Base-by-base conservation (phyloP, 1,284 basidiomycete species). In the Ceratobasidium sp. region DNA sequence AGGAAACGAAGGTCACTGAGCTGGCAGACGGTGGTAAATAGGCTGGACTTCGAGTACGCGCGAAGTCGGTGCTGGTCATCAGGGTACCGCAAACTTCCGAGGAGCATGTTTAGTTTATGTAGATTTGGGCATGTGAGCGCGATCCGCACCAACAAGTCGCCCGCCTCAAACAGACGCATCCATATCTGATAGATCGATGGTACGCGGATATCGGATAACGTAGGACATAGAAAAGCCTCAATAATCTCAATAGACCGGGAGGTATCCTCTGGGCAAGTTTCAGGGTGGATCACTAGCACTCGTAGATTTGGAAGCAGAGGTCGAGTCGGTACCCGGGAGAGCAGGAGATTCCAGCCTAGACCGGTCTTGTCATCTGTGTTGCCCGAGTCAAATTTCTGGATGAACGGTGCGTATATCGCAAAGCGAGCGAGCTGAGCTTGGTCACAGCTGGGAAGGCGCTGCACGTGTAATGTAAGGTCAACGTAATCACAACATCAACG, bases 1-100 rank as follows among this genome's bases (percentile, higher is more conserved):
- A 65, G 27, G 31, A 27, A n/a, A 17, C 63, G 47, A 36, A 65
- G 63, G 51, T 33, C 11, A 22, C n/a, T 47, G 15, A 65, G 19
- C 22, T n/a, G 48, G 36, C 29, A 1, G 11, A 53, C 2, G 29
- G 7, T n/a, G 17, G 14, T 5, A 1, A 31, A 50, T 5, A 65
- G 9, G 24, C 36, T 27, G 19, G 31, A 7, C 15, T 15, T 14
- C 1, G 29, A 17, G 31, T 51, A 31, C 11, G 17, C 15, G 45
- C 45, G 7, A 24, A 29, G 22, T 7, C 4, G 11, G 11, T 4
- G 11, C 36, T 4, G 11, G 36, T 11, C 11, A 11, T 41, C 36
- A 11, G 11, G 36, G 8, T 45, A 17, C 17, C 15, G n/a, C 8
- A 19, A 29, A 4, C 6, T 6, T 64, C 31, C 8, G 19, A 22